Percentiles rank a stretch among this genome's conserved stretches.
These are phyloP conservation scores for Claviceps humidiphila DNA, from an alignment of 2,329 filamentous ascomycete genomes.

Conservation along the genomic window DNA sequence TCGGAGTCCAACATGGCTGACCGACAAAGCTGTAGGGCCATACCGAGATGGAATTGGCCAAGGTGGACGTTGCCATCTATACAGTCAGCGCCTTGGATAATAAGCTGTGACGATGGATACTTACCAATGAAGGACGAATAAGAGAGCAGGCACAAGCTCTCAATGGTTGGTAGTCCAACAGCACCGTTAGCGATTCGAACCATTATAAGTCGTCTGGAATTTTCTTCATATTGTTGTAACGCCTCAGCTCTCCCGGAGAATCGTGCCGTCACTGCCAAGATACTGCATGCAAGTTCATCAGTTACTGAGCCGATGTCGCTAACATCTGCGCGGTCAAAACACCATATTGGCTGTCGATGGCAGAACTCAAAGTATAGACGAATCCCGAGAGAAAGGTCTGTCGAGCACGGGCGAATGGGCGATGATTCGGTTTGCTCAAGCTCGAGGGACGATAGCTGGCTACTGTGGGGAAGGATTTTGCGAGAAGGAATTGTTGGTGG, in stretches of 20 bases:
- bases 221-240: constrained; percentile 22
- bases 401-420: constrained; percentile 15
- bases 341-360: constrained; percentile 31
- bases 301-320: constrained; percentile 20
- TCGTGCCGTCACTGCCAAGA: constrained; percentile 25
- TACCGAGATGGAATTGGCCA: constrained; percentile 35
- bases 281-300: constrained; percentile 28
- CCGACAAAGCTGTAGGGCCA: constrained; percentile 36
- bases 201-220: constrained; percentile 31
- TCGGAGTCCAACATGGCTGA: constrained; percentile 35
- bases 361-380: constrained; percentile 29
- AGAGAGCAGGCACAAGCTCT: constrained; percentile 35
- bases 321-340: constrained; percentile 29
- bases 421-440: constrained; percentile 17
- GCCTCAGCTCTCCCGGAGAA: constrained; percentile 23
- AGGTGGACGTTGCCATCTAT: constrained; percentile 34
- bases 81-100: background rate
- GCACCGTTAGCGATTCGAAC: constrained; percentile 36
- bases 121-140: constrained; percentile 37
- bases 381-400: constrained; percentile 23
- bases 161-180: constrained; percentile 34
- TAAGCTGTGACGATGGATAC: background rate
- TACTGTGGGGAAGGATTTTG: constrained; percentile 7
- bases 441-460: constrained; percentile 12
- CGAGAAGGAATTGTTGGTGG: constrained; percentile 15